These are phyloP conservation scores for Claviceps purpurea DNA, from an alignment of 2,329 filamentous ascomycete species.

Conservation along the genomic window DNA sequence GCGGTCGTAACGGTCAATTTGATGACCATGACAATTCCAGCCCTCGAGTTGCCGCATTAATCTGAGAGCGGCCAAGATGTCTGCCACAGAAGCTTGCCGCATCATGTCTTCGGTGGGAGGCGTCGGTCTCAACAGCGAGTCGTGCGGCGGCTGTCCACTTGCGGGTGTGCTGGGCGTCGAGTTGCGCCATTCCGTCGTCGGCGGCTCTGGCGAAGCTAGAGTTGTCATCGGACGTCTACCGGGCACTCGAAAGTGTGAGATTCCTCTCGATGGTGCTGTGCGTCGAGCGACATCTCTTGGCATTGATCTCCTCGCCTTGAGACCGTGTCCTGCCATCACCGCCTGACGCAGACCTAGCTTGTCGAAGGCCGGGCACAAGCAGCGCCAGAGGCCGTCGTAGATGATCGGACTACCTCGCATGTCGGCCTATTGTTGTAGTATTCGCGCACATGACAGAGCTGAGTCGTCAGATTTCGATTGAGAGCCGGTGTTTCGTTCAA, in stretches of 20 bases:
- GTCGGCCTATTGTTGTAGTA: background rate
- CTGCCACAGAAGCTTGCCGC: constrained; percentile 9
- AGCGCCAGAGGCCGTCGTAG: constrained; percentile 50
- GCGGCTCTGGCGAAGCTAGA: background rate
- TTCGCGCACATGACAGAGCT: background rate
- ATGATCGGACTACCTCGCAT: constrained; percentile 22
- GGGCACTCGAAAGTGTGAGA: background rate
- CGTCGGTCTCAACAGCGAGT: constrained; percentile 9
- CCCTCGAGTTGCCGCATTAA: constrained; percentile 12
- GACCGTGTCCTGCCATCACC: constrained; percentile 5
- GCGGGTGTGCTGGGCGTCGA: background rate
- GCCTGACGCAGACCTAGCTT: constrained; percentile 21
- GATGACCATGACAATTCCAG: constrained; percentile 8
- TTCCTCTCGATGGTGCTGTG: background rate
- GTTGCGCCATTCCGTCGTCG: background rate
- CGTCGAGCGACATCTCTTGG: constrained; percentile 3
- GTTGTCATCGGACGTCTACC: background rate
- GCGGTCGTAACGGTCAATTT: constrained; percentile 15
- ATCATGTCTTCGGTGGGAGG: constrained; percentile 11
- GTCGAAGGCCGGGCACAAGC: constrained; percentile 45
- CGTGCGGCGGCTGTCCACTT: constrained; percentile 1
- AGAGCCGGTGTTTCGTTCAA: too few species aligned
- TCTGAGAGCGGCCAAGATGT: constrained; percentile 16
- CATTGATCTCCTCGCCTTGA: background rate
- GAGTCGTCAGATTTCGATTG: too few species aligned